A percentile compares a stretch with the other conserved stretches of the same genome.
phyloP scores from a whole-genome alignment of 768 basidiomycete genomes.

The Boletus sp. region DNA sequence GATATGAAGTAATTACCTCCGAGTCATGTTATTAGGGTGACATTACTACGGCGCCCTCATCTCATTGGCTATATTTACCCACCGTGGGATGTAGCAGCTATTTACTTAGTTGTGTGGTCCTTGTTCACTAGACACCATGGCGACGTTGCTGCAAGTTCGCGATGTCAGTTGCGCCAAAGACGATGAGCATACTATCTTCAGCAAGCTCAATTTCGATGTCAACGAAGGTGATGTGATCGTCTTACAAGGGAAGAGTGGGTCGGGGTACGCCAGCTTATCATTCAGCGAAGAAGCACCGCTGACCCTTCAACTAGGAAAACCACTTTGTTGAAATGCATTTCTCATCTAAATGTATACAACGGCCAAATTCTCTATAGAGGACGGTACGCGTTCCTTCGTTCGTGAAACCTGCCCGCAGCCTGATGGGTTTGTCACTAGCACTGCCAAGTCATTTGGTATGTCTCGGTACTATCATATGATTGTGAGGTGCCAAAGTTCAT shows the following conservation, averaged over 20 bases:
- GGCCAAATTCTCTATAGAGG: conserved; percentile 66
- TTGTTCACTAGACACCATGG: conserved; percentile 5
- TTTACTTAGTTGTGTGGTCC: too few species aligned
- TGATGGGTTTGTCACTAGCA: conserved; percentile 32
- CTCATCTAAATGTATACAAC: conserved; percentile 71
- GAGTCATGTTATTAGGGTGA: conserved; percentile 27
- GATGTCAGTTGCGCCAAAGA: conserved; percentile 49
- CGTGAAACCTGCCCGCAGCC: neutral
- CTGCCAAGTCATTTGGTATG: conserved; percentile 50
- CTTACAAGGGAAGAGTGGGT: conserved; percentile 78
- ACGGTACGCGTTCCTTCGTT: conserved; percentile 43
- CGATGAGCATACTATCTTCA: conserved; percentile 52
- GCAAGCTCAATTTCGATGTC: conserved; percentile 59
- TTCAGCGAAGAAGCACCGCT: neutral
- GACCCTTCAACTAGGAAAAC: conserved; percentile 46
- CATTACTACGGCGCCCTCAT: conserved; percentile 20
- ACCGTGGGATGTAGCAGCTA: conserved; percentile 18
- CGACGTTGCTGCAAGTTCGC: conserved; percentile 49
- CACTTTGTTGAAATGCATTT: conserved; percentile 81
- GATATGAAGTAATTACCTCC: conserved; percentile 30
- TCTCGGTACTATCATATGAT: conserved; percentile 1
- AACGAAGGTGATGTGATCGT: conserved; percentile 74
- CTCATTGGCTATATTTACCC: conserved; percentile 3
- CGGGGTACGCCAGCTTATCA: conserved; percentile 45
- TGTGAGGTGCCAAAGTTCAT: neutral